Evolutionary conservation across 257 asterid species (phyloP), one percentile per base, ranked within the genome.

Genomic region (Salvia hispanica): DNA sequence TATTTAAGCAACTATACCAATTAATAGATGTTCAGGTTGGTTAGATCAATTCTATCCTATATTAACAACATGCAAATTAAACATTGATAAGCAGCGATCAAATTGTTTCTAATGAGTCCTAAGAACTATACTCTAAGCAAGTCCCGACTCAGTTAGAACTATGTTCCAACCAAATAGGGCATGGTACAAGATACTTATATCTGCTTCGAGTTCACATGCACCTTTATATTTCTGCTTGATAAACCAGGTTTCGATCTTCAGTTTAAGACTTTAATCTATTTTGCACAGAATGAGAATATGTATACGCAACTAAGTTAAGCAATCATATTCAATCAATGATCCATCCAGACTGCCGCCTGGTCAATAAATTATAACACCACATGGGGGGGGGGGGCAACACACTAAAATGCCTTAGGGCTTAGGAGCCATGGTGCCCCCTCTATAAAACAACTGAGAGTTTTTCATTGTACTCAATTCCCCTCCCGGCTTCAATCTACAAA

Each of bases 281-380:
- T 60, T 42, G 39, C n/a, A 11, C 39, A 71, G 50, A 7, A 44
- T 40, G 56, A 51, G 50, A 11, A n/a, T 5, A 16, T 9, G 52
- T 11, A 50, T 25, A 56, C 42, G 58, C 46, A 72, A 48, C 28
- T 72, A 62, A 62, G 51, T 14, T 55, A 70, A 62, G 60, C 3
- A n/a, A 55, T 21, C 45, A 56, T 9, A 21, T 31, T 40, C 34
- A 36, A 43, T 21, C 28, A 6, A 36, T 4, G 50, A 34, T 40
- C 48, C 21, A 8, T 15, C 36, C 16, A 40, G 14, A 57, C 28
- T 10, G 68, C 34, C 64, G 54, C 31, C 43, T 10, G 31, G 9
- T 52, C 51, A 44, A 28, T 39, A 62, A n/a, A 52, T 15, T 9
- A 10, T 44, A 55, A 44, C 62, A 37, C 57, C 15, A 42, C 31